Conservation (phyloP, 2,329 filamentous ascomycete species). For the Hyphodiscus sp. region DNA sequence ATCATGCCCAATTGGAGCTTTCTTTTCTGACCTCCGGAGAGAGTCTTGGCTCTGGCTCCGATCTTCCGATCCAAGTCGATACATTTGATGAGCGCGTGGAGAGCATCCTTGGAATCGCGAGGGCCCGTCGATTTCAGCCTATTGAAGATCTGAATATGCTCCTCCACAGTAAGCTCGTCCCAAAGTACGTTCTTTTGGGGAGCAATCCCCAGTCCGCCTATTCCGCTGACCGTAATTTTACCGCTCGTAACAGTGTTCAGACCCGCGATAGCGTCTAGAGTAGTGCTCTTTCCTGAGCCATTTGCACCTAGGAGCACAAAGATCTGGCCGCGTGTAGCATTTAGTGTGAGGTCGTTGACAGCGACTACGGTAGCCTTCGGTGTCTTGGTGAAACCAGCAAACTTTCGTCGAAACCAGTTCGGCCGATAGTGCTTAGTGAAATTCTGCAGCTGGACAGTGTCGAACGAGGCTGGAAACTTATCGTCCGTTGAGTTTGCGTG, state of each 20-base stretch:
- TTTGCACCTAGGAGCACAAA: conserved; percentile 83
- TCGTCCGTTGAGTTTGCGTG: not conserved
- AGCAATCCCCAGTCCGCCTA: conserved; percentile 76
- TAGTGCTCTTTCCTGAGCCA: conserved; percentile 85
- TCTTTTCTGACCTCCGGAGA: conserved; percentile 87
- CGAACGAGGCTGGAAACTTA: not conserved
- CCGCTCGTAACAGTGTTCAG: conserved; percentile 72
- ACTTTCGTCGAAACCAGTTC: conserved; percentile 50
- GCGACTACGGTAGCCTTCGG: conserved; percentile 66
- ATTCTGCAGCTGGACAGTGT: conserved; percentile 61
- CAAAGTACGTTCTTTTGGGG: conserved; percentile 94
- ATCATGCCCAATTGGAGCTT: conserved; percentile 93
- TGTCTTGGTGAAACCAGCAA: conserved; percentile 22
- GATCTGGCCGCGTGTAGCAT: conserved; percentile 72
- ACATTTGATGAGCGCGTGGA: conserved; percentile 56
- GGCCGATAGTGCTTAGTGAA: conserved; percentile 78
- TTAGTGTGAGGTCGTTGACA: conserved; percentile 66
- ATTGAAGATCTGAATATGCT: conserved; percentile 82
- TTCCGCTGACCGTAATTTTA: conserved; percentile 68
- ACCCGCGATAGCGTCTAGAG: conserved; percentile 80
- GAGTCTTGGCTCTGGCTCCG: conserved; percentile 63
- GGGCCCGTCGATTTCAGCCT: conserved; percentile 61
- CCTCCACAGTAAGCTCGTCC: conserved; percentile 79
- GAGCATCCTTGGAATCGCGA: conserved; percentile 50
- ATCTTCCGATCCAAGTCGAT: conserved; percentile 74